Evolutionary conservation across 2,329 filamentous ascomycete genomes (phyloP).

Genomic region (Pyrenophora graminea): DNA sequence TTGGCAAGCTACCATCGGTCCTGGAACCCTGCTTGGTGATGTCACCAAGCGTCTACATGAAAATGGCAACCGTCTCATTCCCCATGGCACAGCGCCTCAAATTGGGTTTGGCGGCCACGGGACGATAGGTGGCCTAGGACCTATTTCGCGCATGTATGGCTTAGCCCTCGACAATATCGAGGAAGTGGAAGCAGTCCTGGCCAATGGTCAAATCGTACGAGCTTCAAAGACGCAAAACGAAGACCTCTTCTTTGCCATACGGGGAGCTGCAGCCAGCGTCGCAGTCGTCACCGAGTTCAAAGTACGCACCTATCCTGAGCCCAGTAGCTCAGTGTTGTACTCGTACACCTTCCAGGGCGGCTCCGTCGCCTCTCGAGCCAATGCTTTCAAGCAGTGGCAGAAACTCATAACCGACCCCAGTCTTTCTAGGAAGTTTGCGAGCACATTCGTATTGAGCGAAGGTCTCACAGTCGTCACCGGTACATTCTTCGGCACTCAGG

Average conservation of each 20-base stretch:
- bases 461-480: constrained; percentile 36
- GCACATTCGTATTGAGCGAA: constrained; percentile 39
- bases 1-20: constrained; percentile 53
- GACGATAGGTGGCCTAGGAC: constrained; percentile 44
- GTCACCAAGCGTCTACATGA: constrained; percentile 42
- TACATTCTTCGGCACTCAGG: constrained; percentile 40
- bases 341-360: constrained; percentile 39
- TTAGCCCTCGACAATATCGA: constrained; percentile 41
- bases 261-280: constrained; percentile 50
- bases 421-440: constrained; percentile 41
- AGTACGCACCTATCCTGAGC: constrained; percentile 43
- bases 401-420: constrained; percentile 37
- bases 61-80: constrained; percentile 49
- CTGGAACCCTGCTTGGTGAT: constrained; percentile 55
- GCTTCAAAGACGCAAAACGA: constrained; percentile 43
- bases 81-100: constrained; percentile 52
- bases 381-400: constrained; percentile 45
- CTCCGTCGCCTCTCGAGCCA: constrained; percentile 26
- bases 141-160: constrained; percentile 41
- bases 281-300: constrained; percentile 50
- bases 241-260: constrained; percentile 51
- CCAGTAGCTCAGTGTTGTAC: constrained; percentile 39
- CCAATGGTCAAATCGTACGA: constrained; percentile 46
- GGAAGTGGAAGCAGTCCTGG: constrained; percentile 47
- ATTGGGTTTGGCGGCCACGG: constrained; percentile 46